phyloP scores from a whole-genome alignment of 139 green algal species.

The Tetradesmus obliquus region DNA sequence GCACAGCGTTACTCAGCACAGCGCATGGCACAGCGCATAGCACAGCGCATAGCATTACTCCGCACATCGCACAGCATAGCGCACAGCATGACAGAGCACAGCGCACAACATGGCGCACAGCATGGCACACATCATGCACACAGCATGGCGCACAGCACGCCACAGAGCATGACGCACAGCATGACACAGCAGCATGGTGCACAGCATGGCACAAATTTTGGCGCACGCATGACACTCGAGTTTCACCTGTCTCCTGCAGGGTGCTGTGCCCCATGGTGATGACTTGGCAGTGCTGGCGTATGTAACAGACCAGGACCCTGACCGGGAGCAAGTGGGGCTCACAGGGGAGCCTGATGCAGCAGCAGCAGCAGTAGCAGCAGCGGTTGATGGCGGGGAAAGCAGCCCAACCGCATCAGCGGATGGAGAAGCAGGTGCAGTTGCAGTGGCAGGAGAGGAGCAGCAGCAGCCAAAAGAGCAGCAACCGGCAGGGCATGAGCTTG shows the following conservation, averaged over 20 bases:
- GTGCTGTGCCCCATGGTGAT: conserved; percentile 79
- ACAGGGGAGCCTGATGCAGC: neutral
- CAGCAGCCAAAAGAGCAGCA: conserved; percentile 32
- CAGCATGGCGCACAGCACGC: too few relatives aligned
- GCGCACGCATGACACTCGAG: neutral
- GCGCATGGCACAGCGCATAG: too few relatives aligned
- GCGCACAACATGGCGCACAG: too few relatives aligned
- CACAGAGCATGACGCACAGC: too few relatives aligned
- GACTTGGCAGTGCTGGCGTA: conserved; percentile 76
- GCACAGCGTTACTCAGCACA: too few relatives aligned
- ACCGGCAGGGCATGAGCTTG: conserved; percentile 39
- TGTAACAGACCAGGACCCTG: conserved; percentile 27
- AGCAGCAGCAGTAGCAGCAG: neutral
- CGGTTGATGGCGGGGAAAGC: neutral
- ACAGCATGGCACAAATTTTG: neutral
- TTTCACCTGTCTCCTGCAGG: conserved; percentile 49
- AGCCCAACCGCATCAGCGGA: conserved; percentile 9
- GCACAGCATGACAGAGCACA: too few relatives aligned
- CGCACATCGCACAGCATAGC: too few relatives aligned
- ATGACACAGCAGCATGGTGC: neutral
- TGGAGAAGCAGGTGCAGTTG: neutral
- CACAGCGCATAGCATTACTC: too few relatives aligned
- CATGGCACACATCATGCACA: too few relatives aligned
- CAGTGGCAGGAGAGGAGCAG: neutral
- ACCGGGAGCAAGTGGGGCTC: conserved; percentile 23